A percentile compares a stretch with the other conserved stretches of the same genome.
These are phyloP conservation scores for Planoprotostelium fungivorum DNA, from an alignment of 78 protist genomes.

Conservation along the genomic window DNA sequence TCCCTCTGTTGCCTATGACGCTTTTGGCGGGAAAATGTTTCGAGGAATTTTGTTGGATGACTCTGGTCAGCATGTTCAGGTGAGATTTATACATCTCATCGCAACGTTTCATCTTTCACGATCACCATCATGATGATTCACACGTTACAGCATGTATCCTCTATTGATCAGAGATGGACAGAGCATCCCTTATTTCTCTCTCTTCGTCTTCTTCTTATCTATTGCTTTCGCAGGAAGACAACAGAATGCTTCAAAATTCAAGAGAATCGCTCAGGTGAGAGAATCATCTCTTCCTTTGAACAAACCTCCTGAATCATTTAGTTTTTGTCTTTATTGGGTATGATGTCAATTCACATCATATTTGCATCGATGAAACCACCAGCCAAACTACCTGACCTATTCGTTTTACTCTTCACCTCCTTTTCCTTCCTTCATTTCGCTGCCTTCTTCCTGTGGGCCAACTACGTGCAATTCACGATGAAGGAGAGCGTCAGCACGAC, in stretches of 20 bases:
- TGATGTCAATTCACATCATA: constrained; percentile 16
- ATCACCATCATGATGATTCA: background rate
- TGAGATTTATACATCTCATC: background rate
- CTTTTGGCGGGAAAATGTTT: constrained; percentile 22
- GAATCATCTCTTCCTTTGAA: background rate
- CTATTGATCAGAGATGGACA: constrained; percentile 46
- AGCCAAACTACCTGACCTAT: constrained; percentile 17
- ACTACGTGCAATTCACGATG: background rate
- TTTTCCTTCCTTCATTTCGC: constrained; percentile 30
- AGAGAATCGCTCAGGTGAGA: background rate
- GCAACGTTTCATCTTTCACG: background rate
- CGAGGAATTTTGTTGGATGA: background rate
- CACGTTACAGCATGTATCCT: constrained; percentile 53
- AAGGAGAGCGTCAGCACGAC: too few species aligned
- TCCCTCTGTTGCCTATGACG: constrained; percentile 69
- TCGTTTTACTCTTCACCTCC: constrained; percentile 17
- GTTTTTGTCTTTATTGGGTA: constrained; percentile 3
- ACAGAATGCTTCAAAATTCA: background rate
- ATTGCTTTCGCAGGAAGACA: constrained; percentile 19
- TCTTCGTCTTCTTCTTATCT: background rate
- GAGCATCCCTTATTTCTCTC: constrained; percentile 25
- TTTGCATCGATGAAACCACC: constrained; percentile 30
- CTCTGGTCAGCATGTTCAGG: constrained; percentile 39
- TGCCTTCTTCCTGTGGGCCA: background rate
- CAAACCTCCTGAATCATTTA: background rate